These are phyloP conservation scores for Ophiostoma himal-ulmi DNA, from an alignment of 2,329 filamentous ascomycete genomes.

Conservation along the genomic window DNA sequence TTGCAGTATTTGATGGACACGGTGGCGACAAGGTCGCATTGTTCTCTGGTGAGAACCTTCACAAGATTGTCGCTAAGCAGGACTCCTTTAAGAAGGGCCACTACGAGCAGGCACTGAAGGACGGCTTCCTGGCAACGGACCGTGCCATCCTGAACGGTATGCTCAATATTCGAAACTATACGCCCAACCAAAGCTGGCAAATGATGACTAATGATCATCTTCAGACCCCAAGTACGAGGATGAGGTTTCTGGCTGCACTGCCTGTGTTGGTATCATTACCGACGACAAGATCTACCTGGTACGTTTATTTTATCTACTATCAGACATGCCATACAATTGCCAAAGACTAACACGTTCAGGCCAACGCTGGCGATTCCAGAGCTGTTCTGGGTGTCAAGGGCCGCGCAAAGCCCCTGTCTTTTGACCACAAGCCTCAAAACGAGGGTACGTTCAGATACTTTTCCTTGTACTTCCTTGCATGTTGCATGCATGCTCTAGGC, in stretches of 20 bases:
- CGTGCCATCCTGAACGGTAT: slow-evolving; percentile 91
- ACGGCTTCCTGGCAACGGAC: slow-evolving; percentile 94
- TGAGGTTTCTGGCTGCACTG: slow-evolving; percentile 96
- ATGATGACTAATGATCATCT: slow-evolving; percentile 21
- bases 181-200: not conserved
- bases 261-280: slow-evolving; percentile 82
- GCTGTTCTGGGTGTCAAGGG: slow-evolving; percentile 95
- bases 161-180: slow-evolving; percentile 14
- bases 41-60: slow-evolving; percentile 86
- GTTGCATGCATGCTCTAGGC: not conserved
- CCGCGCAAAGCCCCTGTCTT: slow-evolving; percentile 94
- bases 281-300: slow-evolving; percentile 93
- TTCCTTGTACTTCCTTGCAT: not conserved
- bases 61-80: slow-evolving; percentile 91
- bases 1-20: slow-evolving; percentile 96
- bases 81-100: slow-evolving; percentile 86
- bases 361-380: slow-evolving; percentile 93
- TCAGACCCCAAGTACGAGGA: slow-evolving; percentile 94
- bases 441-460: slow-evolving; percentile 58
- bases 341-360: slow-evolving; percentile 49
- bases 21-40: slow-evolving; percentile 94
- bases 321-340: not conserved
- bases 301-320: slow-evolving; percentile 37
- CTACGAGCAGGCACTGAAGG: slow-evolving; percentile 92
- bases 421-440: slow-evolving; percentile 98